These are phyloP conservation scores for Eimeria tenella DNA, from an alignment of 169 alveolate genomes.

Conservation along the genomic window DNA sequence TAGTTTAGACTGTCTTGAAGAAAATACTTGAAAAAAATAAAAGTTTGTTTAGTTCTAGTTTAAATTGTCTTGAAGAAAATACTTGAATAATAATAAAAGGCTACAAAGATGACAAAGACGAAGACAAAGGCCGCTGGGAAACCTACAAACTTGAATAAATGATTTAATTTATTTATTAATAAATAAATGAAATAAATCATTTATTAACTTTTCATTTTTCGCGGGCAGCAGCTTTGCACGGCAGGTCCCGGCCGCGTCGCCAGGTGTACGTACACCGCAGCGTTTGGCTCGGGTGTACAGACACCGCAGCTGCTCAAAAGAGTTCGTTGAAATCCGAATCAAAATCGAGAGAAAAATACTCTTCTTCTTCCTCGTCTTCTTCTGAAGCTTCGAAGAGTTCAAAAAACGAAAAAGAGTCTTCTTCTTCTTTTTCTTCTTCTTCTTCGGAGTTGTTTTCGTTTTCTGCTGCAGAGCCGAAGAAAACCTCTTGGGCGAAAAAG, in stretches of 20 bases:
- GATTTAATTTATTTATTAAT: no score
- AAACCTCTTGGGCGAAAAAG: not conserved
- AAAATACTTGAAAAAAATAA: no score
- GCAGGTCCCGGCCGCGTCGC: no score
- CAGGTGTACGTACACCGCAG: no score
- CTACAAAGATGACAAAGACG: no score
- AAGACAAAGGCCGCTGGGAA: no score
- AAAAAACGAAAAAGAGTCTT: not conserved
- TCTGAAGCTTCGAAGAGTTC: not conserved
- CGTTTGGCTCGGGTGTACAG: no score
- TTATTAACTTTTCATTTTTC: no score
- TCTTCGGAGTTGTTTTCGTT: not conserved
- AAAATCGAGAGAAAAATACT: not conserved
- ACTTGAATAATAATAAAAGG: not conserved
- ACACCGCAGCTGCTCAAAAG: not conserved
- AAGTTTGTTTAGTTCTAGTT: not conserved
- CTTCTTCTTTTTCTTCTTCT: not conserved
- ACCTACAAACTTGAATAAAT: no score
- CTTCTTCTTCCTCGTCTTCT: conserved; percentile 6
- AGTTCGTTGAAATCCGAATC: not conserved
- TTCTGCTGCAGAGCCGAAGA: not conserved
- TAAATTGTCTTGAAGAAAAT: not conserved
- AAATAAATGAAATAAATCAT: no score
- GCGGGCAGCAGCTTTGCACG: no score
- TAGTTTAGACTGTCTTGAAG: no score